Evolutionary conservation across 192 early-diverging fungal genomes (phyloP).

Genomic region (Backusella circina): DNA sequence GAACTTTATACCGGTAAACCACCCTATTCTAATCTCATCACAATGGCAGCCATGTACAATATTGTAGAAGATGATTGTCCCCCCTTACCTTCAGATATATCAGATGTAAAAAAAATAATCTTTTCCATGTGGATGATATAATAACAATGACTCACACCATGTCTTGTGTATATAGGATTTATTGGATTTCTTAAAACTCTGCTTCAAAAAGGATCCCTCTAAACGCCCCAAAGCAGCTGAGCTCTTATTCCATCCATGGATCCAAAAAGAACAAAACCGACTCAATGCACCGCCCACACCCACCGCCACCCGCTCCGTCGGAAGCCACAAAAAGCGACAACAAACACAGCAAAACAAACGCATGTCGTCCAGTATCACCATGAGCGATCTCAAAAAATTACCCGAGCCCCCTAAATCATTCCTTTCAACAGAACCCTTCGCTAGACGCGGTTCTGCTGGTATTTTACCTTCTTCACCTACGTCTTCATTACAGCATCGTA

Average conservation of each 20-base stretch:
- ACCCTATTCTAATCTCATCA: slow-evolving; percentile 81
- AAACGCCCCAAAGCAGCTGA: slow-evolving; percentile 68
- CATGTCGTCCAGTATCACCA: not conserved
- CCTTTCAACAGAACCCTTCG: not conserved
- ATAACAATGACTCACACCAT: not conserved
- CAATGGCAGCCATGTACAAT: slow-evolving; percentile 87
- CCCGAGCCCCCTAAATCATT: not conserved
- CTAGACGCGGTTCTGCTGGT: not conserved
- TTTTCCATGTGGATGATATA: not conserved
- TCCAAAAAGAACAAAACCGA: slow-evolving; percentile 26
- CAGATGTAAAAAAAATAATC: slow-evolving; percentile 33
- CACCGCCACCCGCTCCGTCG: slow-evolving; percentile 2
- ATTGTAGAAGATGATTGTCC: slow-evolving; percentile 93
- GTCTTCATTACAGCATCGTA: not conserved
- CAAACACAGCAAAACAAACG: slow-evolving; percentile 9
- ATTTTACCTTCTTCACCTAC: not conserved
- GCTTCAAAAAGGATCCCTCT: slow-evolving; percentile 78
- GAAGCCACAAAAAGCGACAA: slow-evolving; percentile 16
- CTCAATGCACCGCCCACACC: not conserved
- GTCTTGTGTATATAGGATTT: slow-evolving; percentile 45
- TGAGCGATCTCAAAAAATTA: not conserved
- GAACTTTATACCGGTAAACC: slow-evolving; percentile 93
- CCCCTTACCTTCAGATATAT: slow-evolving; percentile 77
- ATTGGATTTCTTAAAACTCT: slow-evolving; percentile 73
- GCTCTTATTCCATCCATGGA: slow-evolving; percentile 81